Evolutionary conservation across 1,284 basidiomycete genomes (phyloP).

Genomic region (Microbotryum silenes-acaulis): DNA sequence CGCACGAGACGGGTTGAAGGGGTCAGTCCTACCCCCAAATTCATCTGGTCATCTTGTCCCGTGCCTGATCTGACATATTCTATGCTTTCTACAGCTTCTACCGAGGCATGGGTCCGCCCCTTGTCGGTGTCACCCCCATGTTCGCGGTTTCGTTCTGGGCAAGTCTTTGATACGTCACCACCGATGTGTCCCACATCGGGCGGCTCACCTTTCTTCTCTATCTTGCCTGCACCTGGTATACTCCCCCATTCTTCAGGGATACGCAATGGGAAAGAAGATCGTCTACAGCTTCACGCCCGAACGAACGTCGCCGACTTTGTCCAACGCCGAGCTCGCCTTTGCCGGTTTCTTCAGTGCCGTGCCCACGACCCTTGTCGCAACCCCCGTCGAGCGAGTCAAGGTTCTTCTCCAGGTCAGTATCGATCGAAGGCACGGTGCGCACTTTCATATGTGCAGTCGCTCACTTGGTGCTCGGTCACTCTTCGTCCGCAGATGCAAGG

Average conservation of each 20-base stretch:
- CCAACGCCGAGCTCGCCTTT: constrained; percentile 73
- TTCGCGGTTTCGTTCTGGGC: constrained; percentile 99
- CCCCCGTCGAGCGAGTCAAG: constrained; percentile 94
- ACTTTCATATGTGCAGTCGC: neutral
- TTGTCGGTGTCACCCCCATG: constrained; percentile 95
- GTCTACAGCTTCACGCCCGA: constrained; percentile 63
- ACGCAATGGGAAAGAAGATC: constrained; percentile 85
- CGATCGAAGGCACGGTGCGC: neutral
- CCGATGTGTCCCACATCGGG: neutral
- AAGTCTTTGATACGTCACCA: constrained; percentile 33
- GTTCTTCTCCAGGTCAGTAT: constrained; percentile 74
- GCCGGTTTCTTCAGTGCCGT: constrained; percentile 94
- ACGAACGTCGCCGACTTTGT: constrained; percentile 57
- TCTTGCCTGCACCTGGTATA: constrained; percentile 5
- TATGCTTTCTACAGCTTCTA: constrained; percentile 58
- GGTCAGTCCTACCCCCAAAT: constrained; percentile 50
- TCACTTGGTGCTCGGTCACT: neutral
- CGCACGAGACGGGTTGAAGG: constrained; percentile 77
- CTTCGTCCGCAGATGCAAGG: constrained; percentile 64
- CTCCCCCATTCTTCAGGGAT: constrained; percentile 55
- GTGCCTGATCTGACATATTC: neutral
- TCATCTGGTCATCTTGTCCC: neutral
- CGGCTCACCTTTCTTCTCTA: neutral
- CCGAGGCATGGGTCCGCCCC: constrained; percentile 90
- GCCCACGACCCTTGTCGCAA: constrained; percentile 84